Conservation (phyloP, 768 basidiomycete genomes). For the Lanmaoa pseudosensibilis region DNA sequence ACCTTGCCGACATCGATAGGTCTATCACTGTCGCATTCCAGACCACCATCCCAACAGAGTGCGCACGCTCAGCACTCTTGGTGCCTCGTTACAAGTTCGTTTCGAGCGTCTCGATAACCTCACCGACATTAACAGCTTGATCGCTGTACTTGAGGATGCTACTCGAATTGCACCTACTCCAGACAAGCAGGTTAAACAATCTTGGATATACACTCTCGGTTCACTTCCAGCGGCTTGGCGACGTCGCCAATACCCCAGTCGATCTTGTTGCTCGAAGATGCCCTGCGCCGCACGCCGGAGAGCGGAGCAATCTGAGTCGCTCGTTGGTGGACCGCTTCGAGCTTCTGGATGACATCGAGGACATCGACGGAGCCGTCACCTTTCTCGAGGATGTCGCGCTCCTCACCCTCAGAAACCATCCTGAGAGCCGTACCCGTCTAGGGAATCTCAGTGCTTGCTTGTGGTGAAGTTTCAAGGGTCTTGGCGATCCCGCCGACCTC, state of each 20-base stretch:
- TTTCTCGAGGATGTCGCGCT: neutral
- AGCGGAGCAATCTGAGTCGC: neutral
- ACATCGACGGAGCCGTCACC: neutral
- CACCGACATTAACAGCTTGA: neutral
- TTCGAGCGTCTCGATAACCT: neutral
- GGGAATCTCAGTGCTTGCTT: neutral
- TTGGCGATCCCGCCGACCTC: neutral
- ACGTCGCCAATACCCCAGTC: neutral
- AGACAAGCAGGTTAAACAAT: neutral
- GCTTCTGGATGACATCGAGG: neutral
- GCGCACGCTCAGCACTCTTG: neutral
- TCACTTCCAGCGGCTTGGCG: neutral
- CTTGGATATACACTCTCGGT: neutral
- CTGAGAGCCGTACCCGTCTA: neutral
- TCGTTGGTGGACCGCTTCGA: neutral
- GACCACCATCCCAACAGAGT: neutral
- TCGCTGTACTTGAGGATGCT: neutral
- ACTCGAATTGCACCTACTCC: neutral
- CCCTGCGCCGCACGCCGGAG: neutral
- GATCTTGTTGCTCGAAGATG: neutral
- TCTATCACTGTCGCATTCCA: conserved; percentile 14
- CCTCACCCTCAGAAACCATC: neutral
- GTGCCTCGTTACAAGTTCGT: neutral
- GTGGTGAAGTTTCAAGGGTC: neutral
- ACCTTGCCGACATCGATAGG: conserved; percentile 15